phyloP scores from a whole-genome alignment of 2,329 filamentous ascomycete species.

The Pestalotiopsis fici region DNA sequence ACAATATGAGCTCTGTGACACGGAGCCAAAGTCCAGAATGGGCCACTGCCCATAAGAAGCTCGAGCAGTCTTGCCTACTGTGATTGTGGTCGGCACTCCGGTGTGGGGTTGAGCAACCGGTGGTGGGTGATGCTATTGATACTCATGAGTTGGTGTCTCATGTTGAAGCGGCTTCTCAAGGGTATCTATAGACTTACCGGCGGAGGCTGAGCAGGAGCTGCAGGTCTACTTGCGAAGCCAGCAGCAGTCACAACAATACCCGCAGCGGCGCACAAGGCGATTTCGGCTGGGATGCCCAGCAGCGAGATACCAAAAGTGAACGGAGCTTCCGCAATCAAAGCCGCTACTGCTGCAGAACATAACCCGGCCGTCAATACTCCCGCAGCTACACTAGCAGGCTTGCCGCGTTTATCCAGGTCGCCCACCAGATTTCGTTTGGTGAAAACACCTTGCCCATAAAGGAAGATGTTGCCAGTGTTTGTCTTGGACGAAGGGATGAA shows the following conservation, averaged over 20 bases:
- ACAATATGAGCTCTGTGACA: slow-evolving; percentile 3
- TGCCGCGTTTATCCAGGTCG: not conserved
- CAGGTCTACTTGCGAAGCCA: not conserved
- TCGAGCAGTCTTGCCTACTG: not conserved
- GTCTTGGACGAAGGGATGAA: slow-evolving; percentile 11
- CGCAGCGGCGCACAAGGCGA: slow-evolving; percentile 5
- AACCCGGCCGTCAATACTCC: too few species aligned
- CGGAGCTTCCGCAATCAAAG: not conserved
- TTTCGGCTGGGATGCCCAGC: not conserved
- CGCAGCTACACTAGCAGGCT: not conserved
- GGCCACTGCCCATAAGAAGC: slow-evolving; percentile 6
- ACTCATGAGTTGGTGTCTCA: too few species aligned
- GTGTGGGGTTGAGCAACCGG: not conserved
- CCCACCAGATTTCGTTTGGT: not conserved
- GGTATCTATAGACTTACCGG: not conserved
- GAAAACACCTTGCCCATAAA: slow-evolving; percentile 12
- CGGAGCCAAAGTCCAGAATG: slow-evolving; percentile 6
- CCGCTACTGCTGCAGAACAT: too few species aligned
- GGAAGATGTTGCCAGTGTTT: slow-evolving; percentile 13
- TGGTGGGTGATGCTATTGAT: too few species aligned
- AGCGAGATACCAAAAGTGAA: not conserved
- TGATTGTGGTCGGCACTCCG: slow-evolving; percentile 7
- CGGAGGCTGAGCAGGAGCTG: not conserved
- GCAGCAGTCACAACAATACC: not conserved
- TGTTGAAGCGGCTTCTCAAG: too few species aligned